Evolutionary conservation across 1,139 yeast genomes (phyloP).

Genomic region (Suhomyces maxii): DNA sequence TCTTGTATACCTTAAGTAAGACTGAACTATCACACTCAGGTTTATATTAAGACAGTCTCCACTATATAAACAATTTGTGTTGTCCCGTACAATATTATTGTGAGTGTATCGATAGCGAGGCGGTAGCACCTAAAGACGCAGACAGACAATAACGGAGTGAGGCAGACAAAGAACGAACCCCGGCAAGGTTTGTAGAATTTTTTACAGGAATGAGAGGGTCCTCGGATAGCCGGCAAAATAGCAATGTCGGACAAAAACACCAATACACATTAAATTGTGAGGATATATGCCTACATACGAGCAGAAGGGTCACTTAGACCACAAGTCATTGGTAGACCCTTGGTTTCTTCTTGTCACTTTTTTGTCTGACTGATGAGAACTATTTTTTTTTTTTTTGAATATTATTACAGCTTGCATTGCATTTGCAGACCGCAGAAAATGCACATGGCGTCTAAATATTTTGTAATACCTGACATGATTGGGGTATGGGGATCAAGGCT

Average conservation of each 20-base stretch:
- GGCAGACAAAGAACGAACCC: conserved; percentile 7
- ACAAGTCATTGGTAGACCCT: conserved; percentile 1
- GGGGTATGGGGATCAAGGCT: neutral
- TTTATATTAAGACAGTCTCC: neutral
- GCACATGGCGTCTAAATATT: conserved; percentile 10
- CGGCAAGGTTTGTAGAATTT: conserved; percentile 7
- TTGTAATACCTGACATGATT: neutral
- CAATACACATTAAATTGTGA: neutral
- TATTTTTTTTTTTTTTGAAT: neutral
- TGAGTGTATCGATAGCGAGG: conserved; percentile 12
- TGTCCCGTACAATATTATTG: conserved; percentile 7
- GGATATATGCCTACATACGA: neutral
- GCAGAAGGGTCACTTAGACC: conserved; percentile 2
- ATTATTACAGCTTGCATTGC: conserved; percentile 3
- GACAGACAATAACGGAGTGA: conserved; percentile 6
- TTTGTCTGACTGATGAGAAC: conserved; percentile 3
- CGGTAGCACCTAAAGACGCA: conserved; percentile 11
- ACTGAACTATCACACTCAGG: neutral
- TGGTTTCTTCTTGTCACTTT: neutral
- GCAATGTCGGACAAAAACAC: neutral
- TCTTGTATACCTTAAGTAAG: neutral
- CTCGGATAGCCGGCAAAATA: neutral
- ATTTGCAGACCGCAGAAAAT: conserved; percentile 3
- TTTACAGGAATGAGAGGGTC: conserved; percentile 6
- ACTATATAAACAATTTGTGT: conserved; percentile 10